A percentile compares a stretch with the other conserved stretches of the same genome.
phyloP scores from a whole-genome alignment of 2,329 filamentous ascomycete species.

The Diaporthe sp. region DNA sequence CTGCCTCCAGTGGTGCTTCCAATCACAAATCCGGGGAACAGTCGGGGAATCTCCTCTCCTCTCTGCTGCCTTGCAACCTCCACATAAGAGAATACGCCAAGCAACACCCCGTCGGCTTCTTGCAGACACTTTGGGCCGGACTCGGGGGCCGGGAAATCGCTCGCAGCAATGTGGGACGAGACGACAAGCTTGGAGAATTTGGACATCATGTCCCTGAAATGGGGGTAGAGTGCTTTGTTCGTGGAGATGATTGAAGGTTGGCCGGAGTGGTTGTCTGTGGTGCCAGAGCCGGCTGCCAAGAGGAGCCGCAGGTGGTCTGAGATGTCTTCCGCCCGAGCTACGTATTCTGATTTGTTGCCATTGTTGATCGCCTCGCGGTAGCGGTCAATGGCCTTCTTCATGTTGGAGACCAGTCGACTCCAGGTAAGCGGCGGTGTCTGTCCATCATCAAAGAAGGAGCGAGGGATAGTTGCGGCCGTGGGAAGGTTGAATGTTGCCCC shows the following conservation, averaged over 20 bases:
- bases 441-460: slow-evolving; percentile 93
- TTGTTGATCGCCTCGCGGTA: slow-evolving; percentile 92
- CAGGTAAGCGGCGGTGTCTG: slow-evolving; percentile 85
- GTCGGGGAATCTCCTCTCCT: slow-evolving; percentile 91
- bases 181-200: slow-evolving; percentile 99
- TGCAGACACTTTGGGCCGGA: slow-evolving; percentile 95
- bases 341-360: slow-evolving; percentile 88
- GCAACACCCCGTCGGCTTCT: slow-evolving; percentile 95
- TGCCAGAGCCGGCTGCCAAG: slow-evolving; percentile 94
- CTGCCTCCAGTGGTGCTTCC: slow-evolving; percentile 86
- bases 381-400: slow-evolving; percentile 89
- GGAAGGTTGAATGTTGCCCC: slow-evolving; percentile 69
- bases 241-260: slow-evolving; percentile 99
- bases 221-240: slow-evolving; percentile 96
- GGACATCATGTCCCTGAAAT: slow-evolving; percentile 99
- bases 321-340: slow-evolving; percentile 95
- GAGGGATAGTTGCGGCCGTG: slow-evolving; percentile 73
- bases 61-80: slow-evolving; percentile 94
- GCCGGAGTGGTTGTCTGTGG: slow-evolving; percentile 97
- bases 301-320: slow-evolving; percentile 94
- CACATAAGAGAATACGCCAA: slow-evolving; percentile 95
- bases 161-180: slow-evolving; percentile 96
- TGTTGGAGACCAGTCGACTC: slow-evolving; percentile 90
- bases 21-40: slow-evolving; percentile 93
- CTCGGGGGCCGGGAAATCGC: slow-evolving; percentile 94